Conservation (phyloP, 768 basidiomycete genomes). For the Collybiopsis luxurians region DNA sequence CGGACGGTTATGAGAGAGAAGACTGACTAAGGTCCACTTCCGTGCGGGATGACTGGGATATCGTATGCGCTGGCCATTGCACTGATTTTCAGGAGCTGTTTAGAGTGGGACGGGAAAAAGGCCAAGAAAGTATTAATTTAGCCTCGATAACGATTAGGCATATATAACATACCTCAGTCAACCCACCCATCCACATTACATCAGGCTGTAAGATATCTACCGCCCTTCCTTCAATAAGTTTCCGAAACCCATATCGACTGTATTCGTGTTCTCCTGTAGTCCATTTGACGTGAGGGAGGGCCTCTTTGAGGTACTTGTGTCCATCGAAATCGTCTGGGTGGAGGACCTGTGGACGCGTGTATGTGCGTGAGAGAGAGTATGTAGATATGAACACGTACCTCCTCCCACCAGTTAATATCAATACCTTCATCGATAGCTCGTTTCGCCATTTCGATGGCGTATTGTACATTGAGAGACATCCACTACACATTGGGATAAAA, state of each 20-base stretch:
- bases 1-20: slow-evolving; percentile 34
- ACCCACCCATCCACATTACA: slow-evolving; percentile 29
- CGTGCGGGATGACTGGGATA: slow-evolving; percentile 46
- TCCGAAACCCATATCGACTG: slow-evolving; percentile 29
- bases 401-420: slow-evolving; percentile 31
- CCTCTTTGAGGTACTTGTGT: slow-evolving; percentile 24
- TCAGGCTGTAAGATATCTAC: slow-evolving; percentile 29
- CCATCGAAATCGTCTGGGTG: slow-evolving; percentile 28
- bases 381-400: slow-evolving; percentile 11
- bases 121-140: too few relatives aligned
- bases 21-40: slow-evolving; percentile 41
- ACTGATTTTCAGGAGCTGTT: slow-evolving; percentile 25
- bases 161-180: slow-evolving; percentile 18
- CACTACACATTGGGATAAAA: too few relatives aligned
- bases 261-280: slow-evolving; percentile 31
- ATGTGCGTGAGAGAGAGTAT: neutral
- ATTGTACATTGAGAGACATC: slow-evolving; percentile 28
- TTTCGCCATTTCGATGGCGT: slow-evolving; percentile 26
- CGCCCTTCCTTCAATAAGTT: slow-evolving; percentile 26
- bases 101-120: too few relatives aligned
- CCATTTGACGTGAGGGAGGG: slow-evolving; percentile 27
- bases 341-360: slow-evolving; percentile 7
- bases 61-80: slow-evolving; percentile 42
- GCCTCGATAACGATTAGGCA: too few relatives aligned
- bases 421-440: slow-evolving; percentile 22